Base-by-base conservation (phyloP, 2,329 filamentous ascomycete species). In the Rhytidhysteron rufulum region DNA sequence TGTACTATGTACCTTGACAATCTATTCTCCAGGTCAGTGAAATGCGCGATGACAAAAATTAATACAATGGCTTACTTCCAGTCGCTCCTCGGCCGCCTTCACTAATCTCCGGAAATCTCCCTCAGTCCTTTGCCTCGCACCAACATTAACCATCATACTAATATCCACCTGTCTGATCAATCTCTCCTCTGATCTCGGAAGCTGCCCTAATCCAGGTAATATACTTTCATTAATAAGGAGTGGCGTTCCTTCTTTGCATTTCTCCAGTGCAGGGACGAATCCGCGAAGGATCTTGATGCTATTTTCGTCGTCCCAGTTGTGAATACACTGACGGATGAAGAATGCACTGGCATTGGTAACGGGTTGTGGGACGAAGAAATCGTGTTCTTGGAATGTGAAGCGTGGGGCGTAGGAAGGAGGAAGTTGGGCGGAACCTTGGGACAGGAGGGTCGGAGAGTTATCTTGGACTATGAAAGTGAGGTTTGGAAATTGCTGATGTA, bases 341-440 rank as follows among this genome's bases (percentile, higher is more conserved):
- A 44, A 50, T 2, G 45, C 39, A 11, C 34, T 34, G 7, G 47
- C 47, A 18, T 37, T 42, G 21, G 37, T 29, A 7, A 39, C 34
- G 13, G 47, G 46, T 32, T 50, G 47, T 20, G 37, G 31, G 6
- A 20, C 37, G 35, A 46, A 49, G 41, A 49, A 50, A 25, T 45
- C 36, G 29, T 50, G 47, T 11, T 22, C 20, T 29, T 46, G 20
- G 22, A 44, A 49, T 10, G 6, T 16, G 40, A 42, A 17, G 32
- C 20, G 11, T 9, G 15, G 15, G 18, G 9, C 10, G 11, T 19
- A 8, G 18, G 18, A 15, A 18, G 10, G 9, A 8, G 18, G 10
- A 18, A 18, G 11, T 18, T 19, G 10, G 10, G 15, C 10, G 15
- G 18, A 8, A 18, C 32, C 32, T 18, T 11, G 10, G 9, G 18